Evolutionary conservation across 192 early-diverging fungal species (phyloP).

Genomic region (Backusella psychrophila): DNA sequence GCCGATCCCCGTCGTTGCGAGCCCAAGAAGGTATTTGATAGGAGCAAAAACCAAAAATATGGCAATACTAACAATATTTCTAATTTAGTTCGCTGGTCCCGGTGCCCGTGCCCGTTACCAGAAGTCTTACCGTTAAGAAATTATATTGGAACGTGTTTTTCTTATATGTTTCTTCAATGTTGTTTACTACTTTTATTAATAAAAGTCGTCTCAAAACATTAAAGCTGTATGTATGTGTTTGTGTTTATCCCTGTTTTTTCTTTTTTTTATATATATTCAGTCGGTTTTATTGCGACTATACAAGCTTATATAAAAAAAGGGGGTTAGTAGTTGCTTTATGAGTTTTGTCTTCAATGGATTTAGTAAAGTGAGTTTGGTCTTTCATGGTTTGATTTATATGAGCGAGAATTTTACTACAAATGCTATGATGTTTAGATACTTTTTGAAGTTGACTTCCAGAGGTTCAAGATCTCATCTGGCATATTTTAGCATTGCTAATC

Average conservation of each 20-base stretch:
- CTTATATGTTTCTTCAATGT: neutral
- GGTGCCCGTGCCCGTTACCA: neutral
- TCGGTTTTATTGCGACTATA: neutral
- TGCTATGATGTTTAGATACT: no score
- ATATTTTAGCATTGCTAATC: no score
- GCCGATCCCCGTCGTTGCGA: slow-evolving; percentile 99
- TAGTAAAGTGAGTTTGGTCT: no score
- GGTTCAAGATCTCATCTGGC: no score
- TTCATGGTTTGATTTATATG: no score
- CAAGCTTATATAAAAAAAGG: neutral
- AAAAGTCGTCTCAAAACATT: neutral
- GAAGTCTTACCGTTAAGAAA: neutral
- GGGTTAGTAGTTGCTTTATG: neutral
- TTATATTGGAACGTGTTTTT: neutral
- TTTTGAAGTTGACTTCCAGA: no score
- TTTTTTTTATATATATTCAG: neutral
- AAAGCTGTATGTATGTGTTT: neutral
- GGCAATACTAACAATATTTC: neutral
- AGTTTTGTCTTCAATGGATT: no score
- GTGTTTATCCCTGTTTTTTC: neutral
- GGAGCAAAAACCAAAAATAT: neutral
- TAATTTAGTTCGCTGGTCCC: neutral
- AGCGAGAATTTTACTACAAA: no score
- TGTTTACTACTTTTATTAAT: neutral
- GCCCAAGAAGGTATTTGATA: slow-evolving; percentile 81